phyloP scores from a whole-genome alignment of 495 filamentous ascomycete species.

The Penicillium paxilli region DNA sequence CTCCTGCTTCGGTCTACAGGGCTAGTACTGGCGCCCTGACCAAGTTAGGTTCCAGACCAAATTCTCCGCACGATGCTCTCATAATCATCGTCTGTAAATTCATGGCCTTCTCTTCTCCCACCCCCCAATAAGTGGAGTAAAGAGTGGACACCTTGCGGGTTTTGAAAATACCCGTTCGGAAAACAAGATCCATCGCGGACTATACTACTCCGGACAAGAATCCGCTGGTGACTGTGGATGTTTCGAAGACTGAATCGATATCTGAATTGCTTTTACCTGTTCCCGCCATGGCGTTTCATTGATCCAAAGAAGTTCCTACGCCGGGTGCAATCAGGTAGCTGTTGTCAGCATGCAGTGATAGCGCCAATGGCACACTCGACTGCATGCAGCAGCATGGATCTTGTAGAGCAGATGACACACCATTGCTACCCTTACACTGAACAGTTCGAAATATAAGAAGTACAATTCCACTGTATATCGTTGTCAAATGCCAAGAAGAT shows the following conservation, averaged over 20 bases:
- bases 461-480: not conserved
- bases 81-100: not conserved
- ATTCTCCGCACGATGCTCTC: not conserved
- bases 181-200: not conserved
- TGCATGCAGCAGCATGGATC: not conserved
- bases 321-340: not conserved
- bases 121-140: not conserved
- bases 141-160: not conserved
- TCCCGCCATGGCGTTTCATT: too few species aligned
- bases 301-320: too few species aligned
- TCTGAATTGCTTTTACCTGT: too few species aligned
- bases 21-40: too few species aligned
- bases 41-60: not conserved
- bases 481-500: not conserved
- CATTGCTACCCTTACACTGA: not conserved
- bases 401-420: not conserved
- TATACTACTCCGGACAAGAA: not conserved
- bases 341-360: slow-evolving; percentile 7
- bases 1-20: not conserved
- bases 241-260: too few species aligned
- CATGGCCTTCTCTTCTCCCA: too few species aligned
- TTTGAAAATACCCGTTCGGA: slow-evolving; percentile 7
- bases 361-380: not conserved
- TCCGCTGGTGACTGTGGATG: too few species aligned
- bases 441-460: not conserved